Evolutionary conservation across 345 rosid genomes (phyloP), one percentile per base, ranked within the genome.

Genomic region (Camelina sativa): DNA sequence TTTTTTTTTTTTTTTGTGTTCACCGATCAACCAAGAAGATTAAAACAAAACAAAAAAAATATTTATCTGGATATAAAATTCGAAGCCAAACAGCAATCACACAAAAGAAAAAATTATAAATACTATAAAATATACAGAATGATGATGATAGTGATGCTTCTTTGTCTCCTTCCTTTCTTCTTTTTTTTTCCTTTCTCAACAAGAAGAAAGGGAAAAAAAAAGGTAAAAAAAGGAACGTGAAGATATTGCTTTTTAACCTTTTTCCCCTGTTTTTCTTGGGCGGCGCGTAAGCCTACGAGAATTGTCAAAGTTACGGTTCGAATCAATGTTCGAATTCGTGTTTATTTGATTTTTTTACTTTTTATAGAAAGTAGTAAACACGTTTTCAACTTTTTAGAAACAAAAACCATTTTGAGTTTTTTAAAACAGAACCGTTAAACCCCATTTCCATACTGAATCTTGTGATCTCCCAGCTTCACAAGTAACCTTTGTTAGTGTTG

Each of bases 61-160:
- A 28, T 12, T 28, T 37, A 15, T 37, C 60, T 53, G 76, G 76
- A 77, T 64, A 77, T 76, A 13, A 77, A 71, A 48, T 15, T 64
- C 48, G 76, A 47, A 77, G 60, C 60, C 46, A 37, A 68, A 53
- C 32, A 69, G 74, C 43, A 51, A 76, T 76, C 79, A 76, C 79
- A 67, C 35, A 25, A 53, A 38, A 32, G 1, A 5, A 23, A 6
- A 9, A 34, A 34, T 6, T 2, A 37, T 1, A 32, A 16, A 35
- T 4, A 30, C 13, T 13, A n/a, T 43, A 53, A 12, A n/a, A 54
- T 8, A 44, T 55, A 55, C 40, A 8, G 55, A 47, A 68, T n/a
- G 51, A 73, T 67, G 38, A 68, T n/a, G 51, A 34, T 16, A 68
- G 74, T 40, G 79, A 76, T 61, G 38, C 23, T 68, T 67, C 37